Evolutionary conservation across 2,329 filamentous ascomycete genomes (phyloP), one percentile per base, ranked within the genome.

Genomic region (Cladorrhinum sp.): DNA sequence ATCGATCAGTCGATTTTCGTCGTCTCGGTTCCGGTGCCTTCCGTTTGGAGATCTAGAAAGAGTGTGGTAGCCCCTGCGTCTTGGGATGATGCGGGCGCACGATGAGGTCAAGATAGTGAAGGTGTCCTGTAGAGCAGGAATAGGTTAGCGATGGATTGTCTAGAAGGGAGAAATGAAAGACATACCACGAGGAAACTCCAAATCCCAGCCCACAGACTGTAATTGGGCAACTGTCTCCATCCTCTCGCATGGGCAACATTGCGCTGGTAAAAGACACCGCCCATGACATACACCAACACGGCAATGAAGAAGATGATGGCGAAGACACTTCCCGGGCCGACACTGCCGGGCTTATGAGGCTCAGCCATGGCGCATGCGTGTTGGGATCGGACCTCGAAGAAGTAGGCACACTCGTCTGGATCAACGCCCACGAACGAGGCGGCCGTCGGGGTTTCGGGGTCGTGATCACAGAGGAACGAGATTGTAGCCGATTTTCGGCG

Each of bases 141-240:
- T 23, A 63, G n/a, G 60, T 42, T 28, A 48, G 23, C 26, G 18
- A 20, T 20, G 14, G 4, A 20, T 20, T 7, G 18, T 46, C 7
- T 18, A 20, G 12, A 23, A 23, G 30, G 9, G 21, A 58, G 3
- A 59, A 20, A 9, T n/a, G 14, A 56, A 16, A 14, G 18, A 57
- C 51, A 20, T 84, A 95, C 94, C 81, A 84, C 89, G 70, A 96
- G 77, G 73, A 96, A 96, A 68, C 83, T 86, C 77, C 90, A 87
- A 64, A 97, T 90, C 58, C 92, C 89, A 28, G 91, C 87, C 95
- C 95, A 99, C 68, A 97, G 84, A 68, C 85, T 87, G 78, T 95
- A 97, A 77, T 99, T 98, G 57, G 95, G 95, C 68, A 97, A 79
- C 75, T 99, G 95, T 68, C 91, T 86, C 95, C 94, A 98, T 53